Evolutionary conservation across 2,329 filamentous ascomycete species (phyloP), one percentile per base, ranked within the genome.

Genomic region (Nemania serpens): DNA sequence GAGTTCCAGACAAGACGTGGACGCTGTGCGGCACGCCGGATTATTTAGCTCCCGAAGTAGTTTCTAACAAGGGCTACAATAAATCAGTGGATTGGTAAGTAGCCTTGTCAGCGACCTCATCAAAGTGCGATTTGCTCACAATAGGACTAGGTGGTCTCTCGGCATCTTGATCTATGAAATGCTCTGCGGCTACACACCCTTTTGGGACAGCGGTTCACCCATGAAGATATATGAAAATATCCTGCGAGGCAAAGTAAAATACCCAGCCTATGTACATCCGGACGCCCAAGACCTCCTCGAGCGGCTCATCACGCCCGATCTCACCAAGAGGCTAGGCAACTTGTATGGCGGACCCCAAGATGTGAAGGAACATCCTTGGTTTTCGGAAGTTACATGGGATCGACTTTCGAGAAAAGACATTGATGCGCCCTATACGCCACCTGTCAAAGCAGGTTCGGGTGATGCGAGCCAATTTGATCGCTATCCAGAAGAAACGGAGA

Each of bases 221-320:
- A 96, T 99, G 87, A 97, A 97, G 79, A 99, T 99, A 73, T 99
- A 99, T 79, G 95, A 99, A 81, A 99, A 99, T 76, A 99, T 99
- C 72, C 85, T 99, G 66, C 93, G 93, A 73, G 95, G 94, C 62
- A 89, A 91, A 70, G 91, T 99, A 77, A 98, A 97, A 79, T 99
- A 98, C 75, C 95, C 95, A 55, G 89, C 91, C 5, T 99, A 98
- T 75, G 91, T 99, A 71, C 92, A 98, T 74, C 88, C 90, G 1
- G 95, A 98, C 74, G 95, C 95, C 0, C 93, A 97, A 74, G 91
- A 98, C 75, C 83, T 99, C 59, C 86, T 99, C 37, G 90, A 95
- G 73, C 90, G 93, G 70, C 84, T 99, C 69, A 98, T 99, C 77
- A 99, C 95, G 25, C 86, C 91, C 37, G 95, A 99, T 74, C 81